phyloP scores from a whole-genome alignment of 2,329 filamentous ascomycete genomes.

The Alternaria brassicae region DNA sequence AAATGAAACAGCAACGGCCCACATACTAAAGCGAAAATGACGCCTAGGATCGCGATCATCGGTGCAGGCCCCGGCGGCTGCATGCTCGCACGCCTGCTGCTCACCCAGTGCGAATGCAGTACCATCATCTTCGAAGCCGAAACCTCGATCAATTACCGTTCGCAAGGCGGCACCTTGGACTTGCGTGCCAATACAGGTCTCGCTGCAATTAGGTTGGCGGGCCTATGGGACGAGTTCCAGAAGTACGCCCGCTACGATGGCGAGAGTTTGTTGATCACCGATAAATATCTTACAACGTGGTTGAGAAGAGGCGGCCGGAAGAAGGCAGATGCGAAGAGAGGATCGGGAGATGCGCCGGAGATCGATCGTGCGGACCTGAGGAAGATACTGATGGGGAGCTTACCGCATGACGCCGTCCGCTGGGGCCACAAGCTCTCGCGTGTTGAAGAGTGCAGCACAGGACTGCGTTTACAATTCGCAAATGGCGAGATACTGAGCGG shows the following conservation, averaged over 20 bases:
- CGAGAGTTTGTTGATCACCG: slow-evolving; percentile 52
- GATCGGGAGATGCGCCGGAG: slow-evolving; percentile 30
- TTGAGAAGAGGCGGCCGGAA: slow-evolving; percentile 22
- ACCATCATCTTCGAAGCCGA: slow-evolving; percentile 59
- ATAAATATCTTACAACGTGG: slow-evolving; percentile 45
- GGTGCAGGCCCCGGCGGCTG: slow-evolving; percentile 56
- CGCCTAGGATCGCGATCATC: slow-evolving; percentile 48
- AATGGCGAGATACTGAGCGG: slow-evolving; percentile 35
- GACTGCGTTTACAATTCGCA: slow-evolving; percentile 35
- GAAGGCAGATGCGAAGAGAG: slow-evolving; percentile 10
- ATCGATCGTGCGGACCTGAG: slow-evolving; percentile 36
- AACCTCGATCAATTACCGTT: slow-evolving; percentile 33
- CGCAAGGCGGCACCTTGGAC: slow-evolving; percentile 60
- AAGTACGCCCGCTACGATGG: slow-evolving; percentile 52
- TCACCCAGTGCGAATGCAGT: slow-evolving; percentile 51
- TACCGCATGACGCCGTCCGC: slow-evolving; percentile 30
- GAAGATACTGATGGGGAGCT: slow-evolving; percentile 29
- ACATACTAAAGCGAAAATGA: slow-evolving; percentile 4
- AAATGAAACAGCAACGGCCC: not conserved
- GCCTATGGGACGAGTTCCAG: slow-evolving; percentile 58
- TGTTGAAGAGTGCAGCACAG: slow-evolving; percentile 21
- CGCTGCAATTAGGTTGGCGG: slow-evolving; percentile 58
- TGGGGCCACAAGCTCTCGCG: slow-evolving; percentile 33
- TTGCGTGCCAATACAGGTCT: slow-evolving; percentile 61
- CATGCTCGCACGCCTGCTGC: slow-evolving; percentile 61